Conservation (phyloP, 768 basidiomycete species). For the Suillus fuscotomentosus region DNA sequence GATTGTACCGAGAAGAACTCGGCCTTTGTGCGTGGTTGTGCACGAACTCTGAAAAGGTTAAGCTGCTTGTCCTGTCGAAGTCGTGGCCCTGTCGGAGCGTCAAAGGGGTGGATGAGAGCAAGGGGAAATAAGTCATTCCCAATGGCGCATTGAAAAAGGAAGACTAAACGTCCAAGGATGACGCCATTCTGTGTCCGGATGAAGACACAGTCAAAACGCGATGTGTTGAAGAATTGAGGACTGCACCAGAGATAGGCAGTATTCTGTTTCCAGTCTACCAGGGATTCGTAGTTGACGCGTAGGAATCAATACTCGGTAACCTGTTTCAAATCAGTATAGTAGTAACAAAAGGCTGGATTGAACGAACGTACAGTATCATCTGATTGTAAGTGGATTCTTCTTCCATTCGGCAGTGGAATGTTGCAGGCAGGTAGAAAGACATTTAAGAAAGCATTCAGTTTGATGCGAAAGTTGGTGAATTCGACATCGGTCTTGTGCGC, state of each 20-base stretch:
- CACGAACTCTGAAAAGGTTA: conserved; percentile 15
- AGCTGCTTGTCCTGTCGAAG: conserved; percentile 22
- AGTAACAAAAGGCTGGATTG: neutral
- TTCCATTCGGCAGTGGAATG: neutral
- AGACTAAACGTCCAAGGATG: conserved; percentile 18
- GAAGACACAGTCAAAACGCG: conserved; percentile 30
- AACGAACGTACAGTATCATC: neutral
- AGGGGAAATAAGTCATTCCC: neutral
- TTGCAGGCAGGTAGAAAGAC: neutral
- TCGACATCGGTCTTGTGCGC: neutral
- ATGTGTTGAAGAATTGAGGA: conserved; percentile 25
- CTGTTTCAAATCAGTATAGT: conserved; percentile 10
- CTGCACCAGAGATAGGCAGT: conserved; percentile 28
- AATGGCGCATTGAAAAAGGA: conserved; percentile 18
- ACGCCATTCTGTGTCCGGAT: conserved; percentile 13
- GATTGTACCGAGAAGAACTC: conserved; percentile 26
- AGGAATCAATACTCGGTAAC: conserved; percentile 24
- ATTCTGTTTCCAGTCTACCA: conserved; percentile 25
- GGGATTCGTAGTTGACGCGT: conserved; percentile 26
- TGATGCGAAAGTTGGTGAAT: conserved; percentile 6
- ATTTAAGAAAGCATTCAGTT: conserved; percentile 1
- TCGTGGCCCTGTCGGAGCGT: conserved; percentile 5
- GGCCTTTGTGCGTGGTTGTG: conserved; percentile 1
- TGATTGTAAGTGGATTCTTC: conserved; percentile 2
- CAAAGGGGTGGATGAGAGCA: conserved; percentile 20